These are phyloP conservation scores for Talaromyces sp. DNA, from an alignment of 2,329 filamentous ascomycete genomes.

Conservation along the genomic window DNA sequence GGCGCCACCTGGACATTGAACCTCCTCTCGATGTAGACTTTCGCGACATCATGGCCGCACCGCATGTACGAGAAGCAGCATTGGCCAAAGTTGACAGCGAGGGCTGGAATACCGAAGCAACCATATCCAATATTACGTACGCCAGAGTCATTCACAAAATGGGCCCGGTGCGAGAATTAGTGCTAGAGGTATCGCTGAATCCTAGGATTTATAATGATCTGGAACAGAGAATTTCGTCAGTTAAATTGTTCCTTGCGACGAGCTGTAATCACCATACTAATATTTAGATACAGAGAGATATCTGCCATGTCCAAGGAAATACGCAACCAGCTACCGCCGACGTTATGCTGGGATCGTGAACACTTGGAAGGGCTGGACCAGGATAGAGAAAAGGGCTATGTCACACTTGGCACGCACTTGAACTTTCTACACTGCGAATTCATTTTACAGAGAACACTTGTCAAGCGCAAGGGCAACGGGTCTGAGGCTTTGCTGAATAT, in stretches of 20 bases:
- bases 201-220: slow-evolving; percentile 12
- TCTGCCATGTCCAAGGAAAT: background rate
- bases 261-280: background rate
- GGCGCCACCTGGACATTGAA: slow-evolving; percentile 23
- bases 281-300: background rate
- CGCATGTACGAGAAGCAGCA: slow-evolving; percentile 7
- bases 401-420: slow-evolving; percentile 14
- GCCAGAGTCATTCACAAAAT: background rate
- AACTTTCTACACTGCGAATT: slow-evolving; percentile 23
- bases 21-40: slow-evolving; percentile 24
- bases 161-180: slow-evolving; percentile 15
- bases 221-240: slow-evolving; percentile 5
- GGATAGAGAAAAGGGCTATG: slow-evolving; percentile 13
- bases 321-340: slow-evolving; percentile 1
- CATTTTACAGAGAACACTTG: slow-evolving; percentile 19
- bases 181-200: slow-evolving; percentile 11
- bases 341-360: background rate
- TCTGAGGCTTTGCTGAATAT: slow-evolving; percentile 17
- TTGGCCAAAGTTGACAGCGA: slow-evolving; percentile 14
- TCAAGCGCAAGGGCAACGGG: slow-evolving; percentile 17
- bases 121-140: slow-evolving; percentile 11
- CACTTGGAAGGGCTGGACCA: background rate
- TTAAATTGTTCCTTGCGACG: background rate
- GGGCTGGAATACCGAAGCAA: slow-evolving; percentile 17
- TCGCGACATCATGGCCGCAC: slow-evolving; percentile 18